Percentiles rank a stretch among this genome's conserved stretches.
Evolutionary conservation across 2,329 filamentous ascomycete genomes (phyloP).

Genomic region (Diaporthe ilicicola): DNA sequence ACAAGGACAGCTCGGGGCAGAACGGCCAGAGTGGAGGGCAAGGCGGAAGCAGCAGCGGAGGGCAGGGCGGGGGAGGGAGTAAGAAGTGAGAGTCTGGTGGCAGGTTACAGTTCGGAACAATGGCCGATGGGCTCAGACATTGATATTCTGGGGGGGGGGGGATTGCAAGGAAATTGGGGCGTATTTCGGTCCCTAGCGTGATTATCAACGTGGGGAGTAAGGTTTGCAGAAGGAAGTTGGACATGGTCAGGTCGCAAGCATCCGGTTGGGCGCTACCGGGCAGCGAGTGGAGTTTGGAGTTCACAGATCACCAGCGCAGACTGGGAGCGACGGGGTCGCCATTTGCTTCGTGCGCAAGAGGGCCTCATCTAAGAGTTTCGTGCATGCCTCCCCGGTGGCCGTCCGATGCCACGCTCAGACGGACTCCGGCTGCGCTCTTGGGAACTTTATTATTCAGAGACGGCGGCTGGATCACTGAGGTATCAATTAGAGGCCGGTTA

Average conservation of each 20-base stretch:
- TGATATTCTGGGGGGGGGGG: conserved; percentile 5
- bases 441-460: conserved; percentile 12
- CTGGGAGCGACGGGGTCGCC: not conserved
- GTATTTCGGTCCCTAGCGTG: conserved; percentile 11
- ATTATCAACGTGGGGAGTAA: conserved; percentile 27
- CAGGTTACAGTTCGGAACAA: not conserved
- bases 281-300: conserved; percentile 33
- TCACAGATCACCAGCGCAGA: conserved; percentile 17
- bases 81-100: conserved; percentile 31
- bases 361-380: not conserved
- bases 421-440: not conserved
- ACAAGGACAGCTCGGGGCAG: conserved; percentile 39
- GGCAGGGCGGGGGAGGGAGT: conserved; percentile 27
- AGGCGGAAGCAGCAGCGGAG: conserved; percentile 34
- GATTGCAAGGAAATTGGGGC: not conserved
- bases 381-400: not conserved
- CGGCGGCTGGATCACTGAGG: not conserved
- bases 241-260: conserved; percentile 27
- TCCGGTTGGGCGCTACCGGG: conserved; percentile 30
- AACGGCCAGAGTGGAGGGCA: conserved; percentile 31
- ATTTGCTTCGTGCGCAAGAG: not conserved
- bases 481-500: not conserved
- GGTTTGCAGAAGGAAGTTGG: conserved; percentile 29
- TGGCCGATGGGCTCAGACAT: conserved; percentile 10
- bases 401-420: conserved; percentile 12